Evolutionary conservation across 2,329 filamentous ascomycete species (phyloP).

Genomic region (Botrytis galanthina): DNA sequence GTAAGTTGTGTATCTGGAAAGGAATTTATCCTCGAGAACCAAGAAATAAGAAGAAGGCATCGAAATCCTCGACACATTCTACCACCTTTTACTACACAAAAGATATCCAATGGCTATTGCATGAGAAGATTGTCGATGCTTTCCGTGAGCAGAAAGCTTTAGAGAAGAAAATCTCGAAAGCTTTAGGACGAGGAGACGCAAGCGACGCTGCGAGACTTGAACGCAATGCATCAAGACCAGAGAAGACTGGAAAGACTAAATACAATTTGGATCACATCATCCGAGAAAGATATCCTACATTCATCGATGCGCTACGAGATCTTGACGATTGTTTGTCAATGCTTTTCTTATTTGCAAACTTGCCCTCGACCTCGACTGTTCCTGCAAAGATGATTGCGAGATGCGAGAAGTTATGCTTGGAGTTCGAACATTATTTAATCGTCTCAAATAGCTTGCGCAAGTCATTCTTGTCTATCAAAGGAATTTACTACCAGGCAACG

Average conservation of each 20-base stretch:
- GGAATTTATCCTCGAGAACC: constrained; percentile 98
- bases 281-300: constrained; percentile 96
- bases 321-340: constrained; percentile 96
- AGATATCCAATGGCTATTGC: constrained; percentile 96
- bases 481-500: constrained; percentile 97
- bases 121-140: constrained; percentile 89
- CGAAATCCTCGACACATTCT: constrained; percentile 82
- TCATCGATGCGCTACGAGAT: constrained; percentile 89
- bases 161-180: constrained; percentile 94
- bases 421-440: constrained; percentile 98
- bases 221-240: constrained; percentile 78
- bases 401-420: constrained; percentile 87
- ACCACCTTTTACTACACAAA: constrained; percentile 92
- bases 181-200: constrained; percentile 87
- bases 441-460: constrained; percentile 87
- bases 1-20: constrained; percentile 99
- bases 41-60: constrained; percentile 93
- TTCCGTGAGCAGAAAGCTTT: constrained; percentile 97
- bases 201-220: constrained; percentile 85
- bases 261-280: constrained; percentile 96
- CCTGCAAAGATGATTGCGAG: constrained; percentile 93
- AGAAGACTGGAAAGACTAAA: constrained; percentile 85
- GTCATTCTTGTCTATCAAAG: constrained; percentile 97
- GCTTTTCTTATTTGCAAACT: constrained; percentile 95
- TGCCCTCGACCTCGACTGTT: constrained; percentile 84